Evolutionary conservation across 164 flowering plant species (phyloP).

Genomic region (Chimonanthus salicifolius): DNA sequence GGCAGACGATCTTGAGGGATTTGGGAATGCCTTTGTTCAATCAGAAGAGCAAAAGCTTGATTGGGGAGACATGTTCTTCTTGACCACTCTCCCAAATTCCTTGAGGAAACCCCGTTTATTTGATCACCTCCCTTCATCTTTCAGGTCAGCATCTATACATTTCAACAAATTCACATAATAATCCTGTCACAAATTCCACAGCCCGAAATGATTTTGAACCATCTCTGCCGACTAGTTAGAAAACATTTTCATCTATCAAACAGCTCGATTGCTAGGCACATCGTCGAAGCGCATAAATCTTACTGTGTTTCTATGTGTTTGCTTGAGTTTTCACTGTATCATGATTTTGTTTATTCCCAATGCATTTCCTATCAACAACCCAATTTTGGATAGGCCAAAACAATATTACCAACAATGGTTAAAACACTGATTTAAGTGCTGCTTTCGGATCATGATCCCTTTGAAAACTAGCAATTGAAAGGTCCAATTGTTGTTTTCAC

Average conservation of each 20-base stretch:
- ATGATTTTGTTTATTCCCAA: no score
- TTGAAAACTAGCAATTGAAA: background rate
- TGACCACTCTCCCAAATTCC: conserved; percentile 23
- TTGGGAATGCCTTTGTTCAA: conserved; percentile 44
- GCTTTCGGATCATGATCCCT: no score
- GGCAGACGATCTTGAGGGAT: conserved; percentile 39
- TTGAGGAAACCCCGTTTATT: conserved; percentile 26
- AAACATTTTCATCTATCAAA: background rate
- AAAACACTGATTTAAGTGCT: no score
- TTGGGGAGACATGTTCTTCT: conserved; percentile 46
- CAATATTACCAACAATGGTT: no score
- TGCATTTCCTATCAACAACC: no score
- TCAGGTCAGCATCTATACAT: conserved; percentile 24
- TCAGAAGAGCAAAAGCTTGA: conserved; percentile 54
- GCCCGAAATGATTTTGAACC: background rate
- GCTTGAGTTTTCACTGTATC: no score
- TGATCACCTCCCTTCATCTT: conserved; percentile 29
- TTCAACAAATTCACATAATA: background rate
- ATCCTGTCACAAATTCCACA: no score
- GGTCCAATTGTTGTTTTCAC: background rate
- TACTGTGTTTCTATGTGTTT: no score
- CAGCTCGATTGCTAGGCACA: background rate
- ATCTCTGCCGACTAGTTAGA: background rate
- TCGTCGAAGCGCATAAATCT: no score
- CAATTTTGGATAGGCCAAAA: no score